These are phyloP conservation scores for Parietaria judaica DNA, from an alignment of 306 rosid species.

Conservation along the genomic window DNA sequence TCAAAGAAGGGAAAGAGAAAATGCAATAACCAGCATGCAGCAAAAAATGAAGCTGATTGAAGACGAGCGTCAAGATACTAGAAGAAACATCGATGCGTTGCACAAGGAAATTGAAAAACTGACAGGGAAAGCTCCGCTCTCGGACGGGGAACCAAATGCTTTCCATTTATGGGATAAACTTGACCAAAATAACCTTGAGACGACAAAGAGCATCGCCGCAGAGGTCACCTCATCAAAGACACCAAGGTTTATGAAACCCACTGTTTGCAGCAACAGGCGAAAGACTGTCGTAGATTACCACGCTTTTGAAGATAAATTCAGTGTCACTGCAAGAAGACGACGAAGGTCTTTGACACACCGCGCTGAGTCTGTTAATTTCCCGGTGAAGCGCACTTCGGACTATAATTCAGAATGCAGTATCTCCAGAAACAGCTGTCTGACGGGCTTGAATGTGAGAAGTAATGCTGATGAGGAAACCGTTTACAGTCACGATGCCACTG, in stretches of 20 bases:
- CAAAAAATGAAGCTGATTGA: constrained; percentile 23
- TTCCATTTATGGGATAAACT: constrained; percentile 2
- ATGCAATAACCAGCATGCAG: constrained; percentile 23
- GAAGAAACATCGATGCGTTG: constrained; percentile 21
- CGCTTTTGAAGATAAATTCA: constrained; percentile 15
- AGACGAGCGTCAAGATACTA: constrained; percentile 21
- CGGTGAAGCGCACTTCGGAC: constrained; percentile 17
- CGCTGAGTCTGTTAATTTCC: constrained; percentile 30
- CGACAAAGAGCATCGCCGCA: constrained; percentile 5
- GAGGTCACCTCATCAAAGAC: constrained; percentile 6
- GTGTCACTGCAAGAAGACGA: constrained; percentile 17
- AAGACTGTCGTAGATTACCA: constrained; percentile 20
- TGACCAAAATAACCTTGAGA: constrained; percentile 10
- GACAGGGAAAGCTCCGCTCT: constrained; percentile 11
- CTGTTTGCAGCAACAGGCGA: constrained; percentile 21
- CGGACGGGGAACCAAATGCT: constrained; percentile 14
- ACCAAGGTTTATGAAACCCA: constrained; percentile 38
- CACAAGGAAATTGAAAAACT: constrained; percentile 20
- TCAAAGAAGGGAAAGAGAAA: constrained; percentile 19
- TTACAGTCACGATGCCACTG: constrained; percentile 28
- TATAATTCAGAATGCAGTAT: constrained; percentile 24
- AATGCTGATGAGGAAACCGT: constrained; percentile 22
- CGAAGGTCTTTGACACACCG: constrained; percentile 19
- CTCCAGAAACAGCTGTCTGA: constrained; percentile 30
- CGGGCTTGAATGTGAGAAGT: constrained; percentile 18